Evolutionary conservation across 2,329 filamentous ascomycete genomes (phyloP).

Genomic region (Zarea fungicola): DNA sequence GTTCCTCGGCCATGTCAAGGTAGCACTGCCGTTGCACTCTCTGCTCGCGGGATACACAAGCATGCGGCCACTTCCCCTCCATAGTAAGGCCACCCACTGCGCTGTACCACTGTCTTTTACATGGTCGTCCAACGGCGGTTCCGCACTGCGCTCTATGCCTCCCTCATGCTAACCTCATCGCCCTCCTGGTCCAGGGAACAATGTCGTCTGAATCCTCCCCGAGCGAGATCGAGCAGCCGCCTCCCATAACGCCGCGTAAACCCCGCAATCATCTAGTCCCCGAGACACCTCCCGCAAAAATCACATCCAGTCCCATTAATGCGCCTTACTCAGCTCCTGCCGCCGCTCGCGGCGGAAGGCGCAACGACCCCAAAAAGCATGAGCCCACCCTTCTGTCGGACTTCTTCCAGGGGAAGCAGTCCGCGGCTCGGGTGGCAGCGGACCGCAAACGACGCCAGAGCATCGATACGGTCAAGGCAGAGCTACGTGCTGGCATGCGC

Average conservation of each 20-base stretch:
- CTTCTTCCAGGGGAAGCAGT: slow-evolving; percentile 53
- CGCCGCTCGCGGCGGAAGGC: slow-evolving; percentile 25
- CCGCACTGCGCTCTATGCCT: neutral
- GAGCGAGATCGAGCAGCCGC: slow-evolving; percentile 7
- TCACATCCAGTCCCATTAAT: slow-evolving; percentile 12
- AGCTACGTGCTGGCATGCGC: slow-evolving; percentile 29
- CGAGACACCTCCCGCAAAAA: slow-evolving; percentile 14
- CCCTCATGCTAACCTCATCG: slow-evolving; percentile 1
- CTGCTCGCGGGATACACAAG: slow-evolving; percentile 11
- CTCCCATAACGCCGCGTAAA: slow-evolving; percentile 12
- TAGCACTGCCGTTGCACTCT: slow-evolving; percentile 6
- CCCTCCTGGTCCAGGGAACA: neutral
- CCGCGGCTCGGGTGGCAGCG: slow-evolving; percentile 50
- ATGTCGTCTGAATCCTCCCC: slow-evolving; percentile 13
- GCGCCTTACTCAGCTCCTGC: slow-evolving; percentile 41
- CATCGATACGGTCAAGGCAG: slow-evolving; percentile 53
- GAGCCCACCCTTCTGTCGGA: slow-evolving; percentile 48
- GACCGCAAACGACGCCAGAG: slow-evolving; percentile 50
- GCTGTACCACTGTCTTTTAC: neutral
- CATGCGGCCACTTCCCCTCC: slow-evolving; percentile 7
- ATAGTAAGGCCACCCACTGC: neutral
- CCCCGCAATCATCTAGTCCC: neutral
- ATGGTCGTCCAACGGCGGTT: no score
- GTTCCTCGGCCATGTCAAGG: slow-evolving; percentile 7
- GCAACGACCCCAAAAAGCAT: slow-evolving; percentile 33